These are phyloP conservation scores for Ogataea ganodermae DNA, from an alignment of 805 yeast species.

Conservation along the genomic window DNA sequence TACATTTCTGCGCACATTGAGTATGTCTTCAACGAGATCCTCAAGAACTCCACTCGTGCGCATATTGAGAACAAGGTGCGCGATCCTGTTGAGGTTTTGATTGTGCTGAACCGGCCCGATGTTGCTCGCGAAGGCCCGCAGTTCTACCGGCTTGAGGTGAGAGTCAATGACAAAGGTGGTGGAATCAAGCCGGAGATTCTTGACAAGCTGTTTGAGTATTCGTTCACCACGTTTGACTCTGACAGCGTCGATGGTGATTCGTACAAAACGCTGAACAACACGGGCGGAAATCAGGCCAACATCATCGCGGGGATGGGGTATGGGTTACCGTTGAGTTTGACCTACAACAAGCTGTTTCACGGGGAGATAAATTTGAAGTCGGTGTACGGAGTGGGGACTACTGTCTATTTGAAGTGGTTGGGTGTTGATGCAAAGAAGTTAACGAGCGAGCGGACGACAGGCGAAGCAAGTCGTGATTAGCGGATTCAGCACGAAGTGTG, in stretches of 20 bases:
- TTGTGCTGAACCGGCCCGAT: conserved; percentile 39
- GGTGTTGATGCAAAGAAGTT: conserved; percentile 33
- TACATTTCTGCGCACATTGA: conserved; percentile 88
- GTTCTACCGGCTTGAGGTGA: conserved; percentile 52
- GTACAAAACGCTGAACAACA: conserved; percentile 61
- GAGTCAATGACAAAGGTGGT: conserved; percentile 85
- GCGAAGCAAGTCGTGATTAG: too few species aligned
- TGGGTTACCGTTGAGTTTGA: conserved; percentile 83
- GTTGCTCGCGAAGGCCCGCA: conserved; percentile 28
- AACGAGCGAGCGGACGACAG: background rate
- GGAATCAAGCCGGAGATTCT: conserved; percentile 76
- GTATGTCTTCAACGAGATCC: conserved; percentile 80
- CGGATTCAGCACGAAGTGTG: too few species aligned
- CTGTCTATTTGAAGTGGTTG: conserved; percentile 59
- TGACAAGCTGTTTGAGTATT: conserved; percentile 75
- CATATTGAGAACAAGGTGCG: conserved; percentile 67
- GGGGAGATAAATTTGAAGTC: conserved; percentile 71
- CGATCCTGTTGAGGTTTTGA: conserved; percentile 50
- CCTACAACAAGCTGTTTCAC: conserved; percentile 72
- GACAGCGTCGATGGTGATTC: conserved; percentile 48
- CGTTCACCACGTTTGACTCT: conserved; percentile 75
- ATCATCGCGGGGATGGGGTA: conserved; percentile 94
- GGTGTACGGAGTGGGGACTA: conserved; percentile 77
- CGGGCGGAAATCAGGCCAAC: conserved; percentile 53
- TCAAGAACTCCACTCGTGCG: conserved; percentile 87